phyloP scores from a whole-genome alignment of 495 filamentous ascomycete genomes.

The Aspergillus olivimuriae region DNA sequence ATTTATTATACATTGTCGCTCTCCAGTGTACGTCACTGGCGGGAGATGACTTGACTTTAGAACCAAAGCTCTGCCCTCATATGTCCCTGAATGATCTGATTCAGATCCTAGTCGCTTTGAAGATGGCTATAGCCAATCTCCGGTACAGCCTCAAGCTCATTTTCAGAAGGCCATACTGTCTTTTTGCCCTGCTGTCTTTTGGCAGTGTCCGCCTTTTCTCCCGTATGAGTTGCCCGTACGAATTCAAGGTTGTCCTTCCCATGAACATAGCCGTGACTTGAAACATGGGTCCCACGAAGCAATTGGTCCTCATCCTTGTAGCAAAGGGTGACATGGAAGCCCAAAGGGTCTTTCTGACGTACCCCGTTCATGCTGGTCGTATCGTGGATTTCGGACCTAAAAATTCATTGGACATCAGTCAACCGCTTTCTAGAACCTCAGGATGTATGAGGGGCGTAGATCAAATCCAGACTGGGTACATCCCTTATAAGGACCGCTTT shows the following conservation, averaged over 20 bases:
- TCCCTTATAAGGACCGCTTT: no score
- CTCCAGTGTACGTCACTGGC: not conserved
- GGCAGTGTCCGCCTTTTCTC: not conserved
- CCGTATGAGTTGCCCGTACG: not conserved
- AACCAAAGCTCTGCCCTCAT: not conserved
- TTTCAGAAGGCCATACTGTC: not conserved
- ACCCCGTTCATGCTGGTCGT: no score
- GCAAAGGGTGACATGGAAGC: slow-evolving; percentile 1
- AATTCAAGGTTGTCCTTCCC: not conserved
- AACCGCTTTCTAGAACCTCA: no score
- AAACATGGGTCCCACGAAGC: slow-evolving; percentile 1
- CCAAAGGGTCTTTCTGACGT: slow-evolving; percentile 4
- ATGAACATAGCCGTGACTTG: not conserved
- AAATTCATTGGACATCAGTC: no score
- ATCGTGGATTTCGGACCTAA: no score
- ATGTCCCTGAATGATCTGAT: not conserved
- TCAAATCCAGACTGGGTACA: no score
- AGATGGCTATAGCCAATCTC: not conserved
- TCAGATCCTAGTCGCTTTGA: not conserved
- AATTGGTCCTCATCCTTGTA: slow-evolving; percentile 2
- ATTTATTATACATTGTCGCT: not conserved
- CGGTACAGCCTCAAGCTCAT: not conserved
- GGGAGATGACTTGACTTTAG: not conserved
- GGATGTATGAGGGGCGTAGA: no score
- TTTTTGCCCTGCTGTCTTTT: not conserved